phyloP scores from a whole-genome alignment of 2,329 filamentous ascomycete genomes.

The Trichoderma endophyticum region DNA sequence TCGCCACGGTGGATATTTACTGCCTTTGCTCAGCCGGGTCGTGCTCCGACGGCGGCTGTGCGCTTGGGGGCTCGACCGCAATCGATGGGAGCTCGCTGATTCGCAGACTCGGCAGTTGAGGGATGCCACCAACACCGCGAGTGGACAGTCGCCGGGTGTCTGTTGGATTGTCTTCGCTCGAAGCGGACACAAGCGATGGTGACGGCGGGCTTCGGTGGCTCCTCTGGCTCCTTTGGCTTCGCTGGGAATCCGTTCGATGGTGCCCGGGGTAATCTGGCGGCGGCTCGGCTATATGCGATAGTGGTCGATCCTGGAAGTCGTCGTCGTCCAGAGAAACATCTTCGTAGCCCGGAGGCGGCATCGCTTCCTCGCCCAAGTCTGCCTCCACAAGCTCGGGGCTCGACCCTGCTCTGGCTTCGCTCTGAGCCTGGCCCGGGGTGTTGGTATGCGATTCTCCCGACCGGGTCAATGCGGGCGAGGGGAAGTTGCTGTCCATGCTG shows the following conservation, averaged over 20 bases:
- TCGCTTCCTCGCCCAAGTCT: constrained; percentile 45
- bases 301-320: constrained; percentile 36
- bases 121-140: constrained; percentile 39
- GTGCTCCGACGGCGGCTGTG: background rate
- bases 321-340: constrained; percentile 43
- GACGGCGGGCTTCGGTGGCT: background rate
- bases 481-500: constrained; percentile 50
- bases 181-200: background rate
- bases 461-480: constrained; percentile 37
- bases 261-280: constrained; percentile 51
- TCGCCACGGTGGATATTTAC: background rate
- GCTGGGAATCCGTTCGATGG: constrained; percentile 29
- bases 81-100: constrained; percentile 53
- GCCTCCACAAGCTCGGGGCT: constrained; percentile 52
- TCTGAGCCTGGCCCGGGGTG: constrained; percentile 35
- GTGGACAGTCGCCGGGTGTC: background rate
- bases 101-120: constrained; percentile 52
- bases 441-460: constrained; percentile 43
- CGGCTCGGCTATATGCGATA: constrained; percentile 45
- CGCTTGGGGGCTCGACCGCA: constrained; percentile 23
- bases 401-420: constrained; percentile 44
- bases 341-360: constrained; percentile 56
- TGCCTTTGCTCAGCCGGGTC: constrained; percentile 1
- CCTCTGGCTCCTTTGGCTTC: constrained; percentile 16
- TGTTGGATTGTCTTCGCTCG: background rate